Conservation (phyloP, 148 eudicot genomes). For the Simmondsia chinensis region DNA sequence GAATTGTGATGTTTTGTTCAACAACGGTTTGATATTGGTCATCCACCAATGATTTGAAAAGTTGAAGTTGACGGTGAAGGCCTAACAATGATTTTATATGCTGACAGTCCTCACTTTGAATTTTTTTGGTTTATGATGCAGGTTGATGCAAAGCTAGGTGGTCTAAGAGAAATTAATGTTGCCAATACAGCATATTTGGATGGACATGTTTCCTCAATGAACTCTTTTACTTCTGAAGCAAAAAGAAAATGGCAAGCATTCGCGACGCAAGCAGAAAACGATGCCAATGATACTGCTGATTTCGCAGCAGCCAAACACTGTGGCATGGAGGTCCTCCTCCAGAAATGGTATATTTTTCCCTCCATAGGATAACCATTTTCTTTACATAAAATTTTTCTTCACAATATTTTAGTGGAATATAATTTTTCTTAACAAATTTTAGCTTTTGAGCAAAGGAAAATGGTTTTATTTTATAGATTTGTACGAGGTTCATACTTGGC, state of each 20-base stretch:
- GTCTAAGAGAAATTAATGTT: slow-evolving; percentile 43
- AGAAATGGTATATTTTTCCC: slow-evolving; percentile 50
- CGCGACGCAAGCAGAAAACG: slow-evolving; percentile 51
- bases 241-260: slow-evolving; percentile 92
- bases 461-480: too few species aligned
- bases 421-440: too few species aligned
- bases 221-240: slow-evolving; percentile 65
- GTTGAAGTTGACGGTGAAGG: too few species aligned
- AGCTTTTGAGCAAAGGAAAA: too few species aligned
- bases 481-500: too few species aligned
- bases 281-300: slow-evolving; percentile 54
- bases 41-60: too few species aligned
- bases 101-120: not conserved
- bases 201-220: slow-evolving; percentile 62
- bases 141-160: slow-evolving; percentile 67
- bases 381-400: not conserved
- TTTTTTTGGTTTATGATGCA: slow-evolving; percentile 9
- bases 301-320: slow-evolving; percentile 97
- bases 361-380: not conserved
- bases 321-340: slow-evolving; percentile 80
- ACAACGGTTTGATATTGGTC: too few species aligned
- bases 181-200: slow-evolving; percentile 65
- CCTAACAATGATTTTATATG: too few species aligned
- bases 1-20: too few species aligned
- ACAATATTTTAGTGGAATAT: too few species aligned